Conservation (phyloP, 495 filamentous ascomycete genomes). For the Aspergillus sclerotiicarbonarius region DNA sequence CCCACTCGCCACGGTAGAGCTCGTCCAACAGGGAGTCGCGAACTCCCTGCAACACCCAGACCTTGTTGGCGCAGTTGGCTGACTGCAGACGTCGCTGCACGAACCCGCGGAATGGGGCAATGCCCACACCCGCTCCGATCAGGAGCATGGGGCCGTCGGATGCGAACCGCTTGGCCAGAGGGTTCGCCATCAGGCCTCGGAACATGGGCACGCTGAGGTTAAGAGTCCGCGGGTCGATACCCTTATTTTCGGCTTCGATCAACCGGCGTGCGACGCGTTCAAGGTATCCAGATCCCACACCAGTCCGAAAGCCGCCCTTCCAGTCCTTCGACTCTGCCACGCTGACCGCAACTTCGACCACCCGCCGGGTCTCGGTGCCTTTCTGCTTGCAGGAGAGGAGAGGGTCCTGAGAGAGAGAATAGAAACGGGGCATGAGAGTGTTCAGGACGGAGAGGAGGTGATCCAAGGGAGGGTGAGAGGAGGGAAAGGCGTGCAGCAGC, state of each 20-base stretch:
- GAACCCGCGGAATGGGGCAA: constrained; percentile 96
- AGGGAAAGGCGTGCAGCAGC: constrained; percentile 88
- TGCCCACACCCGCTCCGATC: constrained; percentile 93
- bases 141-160: constrained; percentile 95
- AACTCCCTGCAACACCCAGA: constrained; percentile 98
- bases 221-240: constrained; percentile 47
- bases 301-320: constrained; percentile 64
- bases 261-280: constrained; percentile 72
- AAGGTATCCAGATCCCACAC: constrained; percentile 80
- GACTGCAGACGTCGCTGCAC: constrained; percentile 92
- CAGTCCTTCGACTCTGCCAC: constrained; percentile 85
- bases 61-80: constrained; percentile 97
- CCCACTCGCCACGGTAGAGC: constrained; percentile 94
- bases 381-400: constrained; percentile 70
- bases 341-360: constrained; percentile 92
- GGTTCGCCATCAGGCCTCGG: constrained; percentile 97
- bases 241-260: constrained; percentile 59
- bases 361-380: constrained; percentile 68
- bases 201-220: constrained; percentile 89
- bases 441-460: constrained; percentile 76
- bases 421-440: constrained; percentile 94
- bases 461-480: constrained; percentile 79
- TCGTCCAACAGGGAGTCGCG: constrained; percentile 91
- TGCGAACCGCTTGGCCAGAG: constrained; percentile 82
- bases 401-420: constrained; percentile 95